These are phyloP conservation scores for Pseudophaeomoniella oleicola DNA, from an alignment of 2,329 filamentous ascomycete genomes.

Conservation along the genomic window DNA sequence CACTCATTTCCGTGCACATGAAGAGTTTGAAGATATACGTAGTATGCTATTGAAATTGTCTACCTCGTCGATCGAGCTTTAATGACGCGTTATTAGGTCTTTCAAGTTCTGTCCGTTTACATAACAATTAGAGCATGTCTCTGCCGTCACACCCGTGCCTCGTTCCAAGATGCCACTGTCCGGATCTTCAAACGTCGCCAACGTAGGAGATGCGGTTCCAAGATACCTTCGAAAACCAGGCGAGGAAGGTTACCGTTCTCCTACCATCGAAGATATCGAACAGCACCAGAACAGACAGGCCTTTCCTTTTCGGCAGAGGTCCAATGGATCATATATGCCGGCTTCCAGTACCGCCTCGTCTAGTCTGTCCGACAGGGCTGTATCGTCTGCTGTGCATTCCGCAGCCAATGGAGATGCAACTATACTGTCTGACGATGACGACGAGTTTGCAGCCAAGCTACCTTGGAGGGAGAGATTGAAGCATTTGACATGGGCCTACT, in stretches of 20 bases:
- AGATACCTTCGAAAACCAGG: constrained; percentile 22
- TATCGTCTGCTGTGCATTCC: constrained; percentile 7
- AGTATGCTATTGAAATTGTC: too few relatives aligned
- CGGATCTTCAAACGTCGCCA: too few relatives aligned
- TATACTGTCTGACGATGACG: not conserved
- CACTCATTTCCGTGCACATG: too few relatives aligned
- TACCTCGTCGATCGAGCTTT: too few relatives aligned
- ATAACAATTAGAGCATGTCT: too few relatives aligned
- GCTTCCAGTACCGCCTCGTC: not conserved
- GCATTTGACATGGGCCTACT: constrained; percentile 65
- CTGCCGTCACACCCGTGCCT: too few relatives aligned
- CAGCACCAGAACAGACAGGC: constrained; percentile 5
- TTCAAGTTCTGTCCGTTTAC: too few relatives aligned
- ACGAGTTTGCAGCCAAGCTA: constrained; percentile 16
- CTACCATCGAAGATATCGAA: constrained; percentile 28
- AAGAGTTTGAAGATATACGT: too few relatives aligned
- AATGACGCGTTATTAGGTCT: too few relatives aligned
- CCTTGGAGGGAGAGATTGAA: constrained; percentile 40
- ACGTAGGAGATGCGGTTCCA: constrained; percentile 10
- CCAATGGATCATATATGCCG: not conserved
- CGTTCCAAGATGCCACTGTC: too few relatives aligned
- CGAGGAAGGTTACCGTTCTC: constrained; percentile 29
- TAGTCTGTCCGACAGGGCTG: constrained; percentile 6
- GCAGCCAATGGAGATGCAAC: constrained; percentile 5
- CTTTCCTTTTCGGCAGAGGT: constrained; percentile 1